phyloP scores from a whole-genome alignment of 2,329 filamentous ascomycete species.

The Apiospora marii region DNA sequence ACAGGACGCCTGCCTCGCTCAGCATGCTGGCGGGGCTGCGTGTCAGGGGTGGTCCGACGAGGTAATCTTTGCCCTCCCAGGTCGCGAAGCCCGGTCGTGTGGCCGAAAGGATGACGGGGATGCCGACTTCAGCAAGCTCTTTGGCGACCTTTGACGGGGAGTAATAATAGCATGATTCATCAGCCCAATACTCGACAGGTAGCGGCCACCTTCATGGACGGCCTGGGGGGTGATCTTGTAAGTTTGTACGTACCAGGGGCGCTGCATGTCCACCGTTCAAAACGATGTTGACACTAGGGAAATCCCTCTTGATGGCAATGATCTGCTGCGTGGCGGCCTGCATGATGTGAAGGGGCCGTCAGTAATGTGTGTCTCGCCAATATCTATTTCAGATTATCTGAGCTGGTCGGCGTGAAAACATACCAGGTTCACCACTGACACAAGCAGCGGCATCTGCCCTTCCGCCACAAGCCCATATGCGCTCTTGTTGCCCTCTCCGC shows the following conservation, averaged over 20 bases:
- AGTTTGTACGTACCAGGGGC: slow-evolving; percentile 42
- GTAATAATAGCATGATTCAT: neutral
- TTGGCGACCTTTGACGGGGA: slow-evolving; percentile 44
- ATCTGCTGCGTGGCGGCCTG: slow-evolving; percentile 52
- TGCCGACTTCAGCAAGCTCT: slow-evolving; percentile 48
- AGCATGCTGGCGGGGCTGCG: slow-evolving; percentile 48
- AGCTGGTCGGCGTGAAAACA: neutral
- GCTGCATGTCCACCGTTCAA: slow-evolving; percentile 50
- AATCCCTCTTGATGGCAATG: slow-evolving; percentile 48
- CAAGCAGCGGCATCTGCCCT: slow-evolving; percentile 48
- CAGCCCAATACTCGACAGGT: neutral
- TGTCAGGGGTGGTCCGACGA: slow-evolving; percentile 52
- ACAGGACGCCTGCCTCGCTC: slow-evolving; percentile 49
- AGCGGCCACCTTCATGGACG: neutral
- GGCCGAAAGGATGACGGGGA: slow-evolving; percentile 53
- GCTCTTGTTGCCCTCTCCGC: slow-evolving; percentile 42
- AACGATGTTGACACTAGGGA: slow-evolving; percentile 43
- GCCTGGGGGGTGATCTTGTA: neutral
- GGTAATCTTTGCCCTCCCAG: slow-evolving; percentile 47
- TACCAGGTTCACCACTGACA: slow-evolving; percentile 50
- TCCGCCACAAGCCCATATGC: slow-evolving; percentile 48
- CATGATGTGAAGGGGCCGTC: slow-evolving; percentile 9
- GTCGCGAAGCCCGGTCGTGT: slow-evolving; percentile 43
- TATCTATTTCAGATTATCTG: neutral
- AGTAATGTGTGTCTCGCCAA: neutral